Conservation (phyloP, 345 rosid species). For the Euphorbia pulcherrima region DNA sequence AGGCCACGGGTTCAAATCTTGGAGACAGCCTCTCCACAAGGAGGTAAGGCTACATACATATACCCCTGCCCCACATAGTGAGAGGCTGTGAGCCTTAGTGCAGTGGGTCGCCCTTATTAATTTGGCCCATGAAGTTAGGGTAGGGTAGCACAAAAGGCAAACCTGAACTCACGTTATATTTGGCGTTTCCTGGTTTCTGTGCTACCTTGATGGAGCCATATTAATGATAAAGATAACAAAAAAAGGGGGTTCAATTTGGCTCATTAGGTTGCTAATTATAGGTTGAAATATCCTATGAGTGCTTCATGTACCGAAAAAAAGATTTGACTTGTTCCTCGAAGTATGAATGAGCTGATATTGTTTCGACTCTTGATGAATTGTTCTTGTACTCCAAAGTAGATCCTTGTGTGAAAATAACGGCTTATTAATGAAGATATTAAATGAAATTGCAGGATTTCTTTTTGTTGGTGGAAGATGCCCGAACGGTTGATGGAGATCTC, state of each 20-base stretch:
- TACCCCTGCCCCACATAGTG: no score
- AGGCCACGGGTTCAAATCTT: no score
- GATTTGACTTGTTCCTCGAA: neutral
- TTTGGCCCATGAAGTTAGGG: no score
- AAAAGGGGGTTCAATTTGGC: neutral
- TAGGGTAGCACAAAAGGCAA: no score
- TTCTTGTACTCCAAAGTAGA: neutral
- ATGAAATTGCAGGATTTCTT: constrained; percentile 68
- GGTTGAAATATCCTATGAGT: neutral
- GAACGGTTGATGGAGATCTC: constrained; percentile 87
- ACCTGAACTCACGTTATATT: no score
- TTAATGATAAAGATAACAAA: no score
- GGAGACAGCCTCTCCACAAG: no score
- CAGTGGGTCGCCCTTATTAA: no score
- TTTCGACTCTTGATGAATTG: neutral
- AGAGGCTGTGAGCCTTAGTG: no score
- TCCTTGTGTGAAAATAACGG: neutral
- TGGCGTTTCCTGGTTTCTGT: no score
- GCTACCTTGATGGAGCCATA: neutral
- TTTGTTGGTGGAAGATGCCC: constrained; percentile 54
- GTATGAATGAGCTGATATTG: neutral
- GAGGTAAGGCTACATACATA: no score
- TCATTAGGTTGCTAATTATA: neutral
- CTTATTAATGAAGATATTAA: constrained; percentile 4
- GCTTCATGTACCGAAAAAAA: neutral